A percentile compares a stretch with the other conserved stretches of the same genome.
Evolutionary conservation across 257 asterid genomes (phyloP).

Genomic region (Lavandula angustifolia): DNA sequence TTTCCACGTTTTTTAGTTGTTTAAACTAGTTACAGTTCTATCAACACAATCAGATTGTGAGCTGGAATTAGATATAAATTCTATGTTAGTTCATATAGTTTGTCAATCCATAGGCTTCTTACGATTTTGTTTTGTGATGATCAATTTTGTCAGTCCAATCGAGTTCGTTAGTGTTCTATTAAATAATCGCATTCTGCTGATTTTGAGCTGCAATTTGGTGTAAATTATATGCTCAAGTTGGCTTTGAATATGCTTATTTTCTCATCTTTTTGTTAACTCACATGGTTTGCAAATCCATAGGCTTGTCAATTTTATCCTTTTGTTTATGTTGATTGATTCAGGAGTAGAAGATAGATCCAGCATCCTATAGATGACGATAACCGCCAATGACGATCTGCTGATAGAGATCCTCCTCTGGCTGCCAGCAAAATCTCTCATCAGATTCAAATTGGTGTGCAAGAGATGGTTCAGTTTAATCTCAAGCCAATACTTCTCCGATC

Average conservation of each 20-base stretch:
- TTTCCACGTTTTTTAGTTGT: background rate
- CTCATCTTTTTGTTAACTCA: background rate
- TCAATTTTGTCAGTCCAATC: background rate
- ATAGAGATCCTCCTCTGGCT: conserved; percentile 36
- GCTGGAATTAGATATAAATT: background rate
- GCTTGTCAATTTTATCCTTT: background rate
- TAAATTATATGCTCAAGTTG: conserved; percentile 12
- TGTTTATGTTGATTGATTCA: background rate
- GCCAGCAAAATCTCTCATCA: conserved; percentile 44
- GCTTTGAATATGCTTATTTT: background rate
- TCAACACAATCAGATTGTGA: conserved; percentile 2
- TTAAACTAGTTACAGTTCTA: background rate
- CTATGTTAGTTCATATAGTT: conserved; percentile 5
- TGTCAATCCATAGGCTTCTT: background rate
- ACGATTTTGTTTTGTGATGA: background rate
- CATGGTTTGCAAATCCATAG: background rate
- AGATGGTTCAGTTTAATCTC: conserved; percentile 40
- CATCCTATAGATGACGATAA: conserved; percentile 25
- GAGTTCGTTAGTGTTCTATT: too few species aligned
- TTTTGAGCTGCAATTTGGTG: background rate
- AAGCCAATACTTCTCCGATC: conserved; percentile 32
- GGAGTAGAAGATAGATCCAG: background rate
- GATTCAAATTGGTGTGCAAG: conserved; percentile 45
- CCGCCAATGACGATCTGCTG: conserved; percentile 24
- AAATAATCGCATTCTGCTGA: too few species aligned